Percentiles rank a stretch among this genome's conserved stretches.
phyloP scores from a whole-genome alignment of 257 asterid genomes.

The Jasminum sambac region DNA sequence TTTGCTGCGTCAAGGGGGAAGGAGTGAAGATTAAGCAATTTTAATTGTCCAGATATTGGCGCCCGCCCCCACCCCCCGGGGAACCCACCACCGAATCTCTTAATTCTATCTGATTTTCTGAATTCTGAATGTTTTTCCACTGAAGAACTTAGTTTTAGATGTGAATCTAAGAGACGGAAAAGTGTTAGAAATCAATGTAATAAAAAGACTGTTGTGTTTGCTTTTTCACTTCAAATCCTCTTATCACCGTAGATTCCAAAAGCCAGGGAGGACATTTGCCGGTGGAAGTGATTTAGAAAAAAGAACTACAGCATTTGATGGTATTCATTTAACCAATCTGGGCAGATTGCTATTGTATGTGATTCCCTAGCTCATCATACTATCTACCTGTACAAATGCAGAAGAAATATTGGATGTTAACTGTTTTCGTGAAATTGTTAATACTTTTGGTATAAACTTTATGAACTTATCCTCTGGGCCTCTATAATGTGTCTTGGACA shows the following conservation, averaged over 20 bases:
- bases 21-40: neutral
- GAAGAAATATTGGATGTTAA: conserved; percentile 1
- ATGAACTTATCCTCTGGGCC: neutral
- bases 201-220: neutral
- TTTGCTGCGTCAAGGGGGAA: neutral
- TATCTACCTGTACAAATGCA: neutral
- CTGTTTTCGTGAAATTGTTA: neutral
- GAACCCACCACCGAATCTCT: too few species aligned
- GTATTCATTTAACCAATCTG: neutral
- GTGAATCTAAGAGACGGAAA: neutral
- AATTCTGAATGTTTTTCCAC: neutral
- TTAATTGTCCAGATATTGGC: neutral
- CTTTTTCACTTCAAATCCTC: neutral
- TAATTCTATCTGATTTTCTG: neutral
- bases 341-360: neutral
- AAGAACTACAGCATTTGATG: neutral
- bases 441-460: neutral
- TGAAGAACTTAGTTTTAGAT: neutral
- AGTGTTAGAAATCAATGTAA: neutral
- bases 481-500: neutral
- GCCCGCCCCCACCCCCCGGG: too few species aligned
- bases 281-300: neutral
- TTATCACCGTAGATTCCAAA: neutral
- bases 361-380: neutral
- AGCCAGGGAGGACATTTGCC: neutral